Evolutionary conservation across 139 green algal genomes (phyloP), one percentile per base, ranked within the genome.

Genomic region (Ettlia oleoabundans): DNA sequence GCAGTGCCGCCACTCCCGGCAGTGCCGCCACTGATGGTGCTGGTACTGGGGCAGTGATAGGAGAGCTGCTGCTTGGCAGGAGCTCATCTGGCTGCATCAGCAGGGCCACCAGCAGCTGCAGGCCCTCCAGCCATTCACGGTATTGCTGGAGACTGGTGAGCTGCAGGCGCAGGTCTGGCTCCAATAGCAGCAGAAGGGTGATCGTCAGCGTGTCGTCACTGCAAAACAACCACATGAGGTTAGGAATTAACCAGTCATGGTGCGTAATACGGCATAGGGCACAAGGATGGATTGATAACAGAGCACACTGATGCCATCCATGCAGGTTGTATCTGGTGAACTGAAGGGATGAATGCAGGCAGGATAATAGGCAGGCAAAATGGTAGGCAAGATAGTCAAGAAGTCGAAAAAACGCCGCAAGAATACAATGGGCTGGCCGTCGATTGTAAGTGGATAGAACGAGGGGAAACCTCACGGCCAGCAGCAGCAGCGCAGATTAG

Each of bases 81-180:
- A 82, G 30, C 13, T 82, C 86, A 33, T 85, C 84, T 30, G 87
- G 87, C 28, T 72, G 64, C 15, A 82, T 75, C n/a, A 91, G 76
- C 22, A 91, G 76, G 33, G 62, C 69, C 64, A 90, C 62, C 38
- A 91, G 72, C 38, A 82, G 67, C 35, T 67, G 40, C n/a, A 91
- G 76, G 19, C 85, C 87, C 24, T 43, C 53, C 30, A 43, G 51
- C 87, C 87, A 91, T 15, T 75, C 64, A 3, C 37, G 15, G 51
- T 84, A 85, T 9, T 68, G 76, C 19, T 61, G 47, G 1, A 5
- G 22, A 63, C 81, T 42, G 43, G 65, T 43, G 43, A 87, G 90
- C 35, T 72, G 72, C 28, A 91, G 81, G 33, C 68, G 61, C 43
- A 91, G 82, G 69, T 91, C 87, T 19, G 85, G 86, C 40, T 91